Conservation (phyloP, 331 rosid species). For the Pyrus hybrid region DNA sequence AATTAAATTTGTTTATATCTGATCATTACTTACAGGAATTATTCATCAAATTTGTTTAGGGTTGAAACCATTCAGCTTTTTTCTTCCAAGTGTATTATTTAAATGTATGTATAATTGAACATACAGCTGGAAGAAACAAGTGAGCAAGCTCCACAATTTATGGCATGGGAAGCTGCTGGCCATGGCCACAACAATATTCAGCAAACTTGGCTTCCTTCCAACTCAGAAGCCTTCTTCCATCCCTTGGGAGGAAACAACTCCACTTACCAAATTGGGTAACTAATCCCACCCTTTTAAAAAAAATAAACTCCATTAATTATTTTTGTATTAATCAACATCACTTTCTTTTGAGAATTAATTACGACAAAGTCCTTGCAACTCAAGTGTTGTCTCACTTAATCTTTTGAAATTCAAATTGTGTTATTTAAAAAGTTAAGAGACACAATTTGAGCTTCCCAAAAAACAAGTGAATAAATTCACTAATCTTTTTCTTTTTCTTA, state of each 20-base stretch:
- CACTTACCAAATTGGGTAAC: constrained; percentile 54
- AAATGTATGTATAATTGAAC: not conserved
- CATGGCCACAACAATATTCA: constrained; percentile 10
- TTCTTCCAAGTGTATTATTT: not conserved
- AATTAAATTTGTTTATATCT: too few species aligned
- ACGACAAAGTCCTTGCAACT: not conserved
- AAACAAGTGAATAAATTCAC: not conserved
- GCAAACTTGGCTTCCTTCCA: constrained; percentile 25
- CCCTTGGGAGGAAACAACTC: constrained; percentile 36
- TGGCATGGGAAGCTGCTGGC: constrained; percentile 43
- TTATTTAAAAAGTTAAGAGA: not conserved
- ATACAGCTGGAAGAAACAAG: constrained; percentile 51
- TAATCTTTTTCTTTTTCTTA: not conserved
- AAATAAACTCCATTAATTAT: not conserved
- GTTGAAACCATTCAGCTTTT: not conserved
- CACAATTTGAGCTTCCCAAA: too few species aligned
- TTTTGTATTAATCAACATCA: not conserved
- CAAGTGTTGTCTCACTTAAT: not conserved
- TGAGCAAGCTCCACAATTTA: constrained; percentile 14
- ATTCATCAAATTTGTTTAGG: not conserved
- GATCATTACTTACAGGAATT: not conserved
- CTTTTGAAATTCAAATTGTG: not conserved
- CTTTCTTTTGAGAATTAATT: not conserved
- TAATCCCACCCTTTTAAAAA: not conserved
- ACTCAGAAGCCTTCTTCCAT: constrained; percentile 37